Evolutionary conservation across 2,329 filamentous ascomycete genomes (phyloP), one percentile per base, ranked within the genome.

Genomic region (Ceratocystis smalleyi): DNA sequence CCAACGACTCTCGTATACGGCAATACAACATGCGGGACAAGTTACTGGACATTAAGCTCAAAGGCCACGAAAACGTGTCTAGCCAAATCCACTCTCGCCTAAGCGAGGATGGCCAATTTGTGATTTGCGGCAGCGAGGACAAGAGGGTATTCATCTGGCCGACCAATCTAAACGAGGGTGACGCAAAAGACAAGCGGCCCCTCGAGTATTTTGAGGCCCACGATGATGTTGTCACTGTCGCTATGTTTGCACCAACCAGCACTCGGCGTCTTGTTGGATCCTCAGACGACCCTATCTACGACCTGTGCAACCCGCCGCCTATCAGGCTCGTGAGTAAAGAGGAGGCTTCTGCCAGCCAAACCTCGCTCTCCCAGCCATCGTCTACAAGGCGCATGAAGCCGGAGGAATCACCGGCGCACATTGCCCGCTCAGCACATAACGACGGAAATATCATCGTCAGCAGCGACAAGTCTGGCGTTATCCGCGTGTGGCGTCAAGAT

Each of bases 401-500:
- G 0, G 83, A 87, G 65, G 86, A 88, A 69, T 88, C 85, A 0
- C 88, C 91, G 0, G 83, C 86, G 0, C 96, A 95, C 70, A 74
- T 91, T 43, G 81, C 89, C 10, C 84, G 91, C 17, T 87, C 85
- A 5, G 81, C 81, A 17, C 94, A 99, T 72, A 76, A 78, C 15
- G 85, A 86, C 67, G 94, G 94, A 30, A 89, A 96, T 70, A 96
- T 99, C 67, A 86, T 99, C 64, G 83, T 97, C 61, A 95, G 92
- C 0, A 89, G 91, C 1, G 92, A 96, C 72, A 89, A 90, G 70
- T 85, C 84, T 0, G 94, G 94, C 43, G 83, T 84, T 30, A 94
- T 99, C 75, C 96, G 96, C 72, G 87, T 97, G 0, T 96, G 96
- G 72, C 83, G 94, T 22, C 92, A 97, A 73, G 94, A 99, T 72